Base-by-base conservation (phyloP, 805 yeast species). In the Cyberlindnera xylosilytica region DNA sequence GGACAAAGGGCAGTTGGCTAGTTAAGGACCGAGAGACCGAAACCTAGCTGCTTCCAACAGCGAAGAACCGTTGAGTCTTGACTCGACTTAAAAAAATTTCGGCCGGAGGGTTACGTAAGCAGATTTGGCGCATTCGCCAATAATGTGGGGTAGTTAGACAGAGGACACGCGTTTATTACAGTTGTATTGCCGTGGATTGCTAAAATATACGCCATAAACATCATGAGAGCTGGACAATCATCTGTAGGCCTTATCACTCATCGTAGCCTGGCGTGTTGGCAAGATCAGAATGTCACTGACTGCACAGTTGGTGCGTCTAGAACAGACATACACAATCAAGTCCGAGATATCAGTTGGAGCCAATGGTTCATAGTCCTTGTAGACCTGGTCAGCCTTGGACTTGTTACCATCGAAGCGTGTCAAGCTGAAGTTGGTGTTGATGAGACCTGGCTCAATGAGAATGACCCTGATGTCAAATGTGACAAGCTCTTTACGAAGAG, bases 201-300 rank as follows among this genome's bases (percentile, higher is more conserved):
- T n/a, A n/a, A n/a, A n/a, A n/a, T n/a, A n/a, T n/a, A n/a, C n/a
- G n/a, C n/a, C n/a, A n/a, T n/a, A n/a, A n/a, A n/a, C n/a, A n/a
- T n/a, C n/a, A n/a, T n/a, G n/a, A n/a, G n/a, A n/a, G n/a, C n/a
- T n/a, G 24, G 10, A 22, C n/a, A 6, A n/a, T 12, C 27, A 43
- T 34, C 47, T 36, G 34, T 53, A 54, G 1, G 58, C 59, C 28
- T 49, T 53, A 27, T 54, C 58, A 29, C 57, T 54, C 58, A 53
- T 52, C 3, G 87, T 74, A 2, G 93, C 96, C 69, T 90, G 97
- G 67, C 86, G 81, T 35, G 82, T 78, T 12, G 96, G 87, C 63
- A 89, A 83, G n/a, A 91, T 81, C 57, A 89, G 72, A 9, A 88
- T 75, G 57, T 89, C 95, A 5, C 85, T 83, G 53, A 79, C 63